These are phyloP conservation scores for Phytophthora melonis DNA, from an alignment of 352 stramenopile genomes.

Conservation along the genomic window DNA sequence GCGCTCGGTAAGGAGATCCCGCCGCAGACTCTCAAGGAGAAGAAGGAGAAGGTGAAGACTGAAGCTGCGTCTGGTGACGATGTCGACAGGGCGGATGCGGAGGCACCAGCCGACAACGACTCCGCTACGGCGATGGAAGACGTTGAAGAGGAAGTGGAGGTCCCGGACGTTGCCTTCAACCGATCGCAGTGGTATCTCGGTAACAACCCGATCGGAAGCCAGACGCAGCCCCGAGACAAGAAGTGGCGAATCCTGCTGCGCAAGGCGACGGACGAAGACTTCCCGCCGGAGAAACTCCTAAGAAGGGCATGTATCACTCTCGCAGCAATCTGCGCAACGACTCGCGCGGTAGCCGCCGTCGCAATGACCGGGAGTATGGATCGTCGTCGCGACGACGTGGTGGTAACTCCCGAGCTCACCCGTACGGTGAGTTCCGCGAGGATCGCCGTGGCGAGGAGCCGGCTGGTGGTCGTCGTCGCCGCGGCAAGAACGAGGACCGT, in stretches of 20 bases:
- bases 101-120: slow-evolving; percentile 26
- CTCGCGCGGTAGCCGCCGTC: slow-evolving; percentile 29
- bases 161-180: slow-evolving; percentile 69
- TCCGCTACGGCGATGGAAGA: slow-evolving; percentile 37
- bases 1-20: slow-evolving; percentile 63
- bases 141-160: slow-evolving; percentile 39
- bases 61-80: slow-evolving; percentile 41
- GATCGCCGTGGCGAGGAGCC: slow-evolving; percentile 41
- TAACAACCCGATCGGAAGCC: slow-evolving; percentile 56
- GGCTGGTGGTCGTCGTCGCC: slow-evolving; percentile 27
- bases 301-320: slow-evolving; percentile 72
- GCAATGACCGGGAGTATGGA: slow-evolving; percentile 40
- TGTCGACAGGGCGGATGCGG: slow-evolving; percentile 64
- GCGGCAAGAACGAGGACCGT: slow-evolving; percentile 33
- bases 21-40: slow-evolving; percentile 49
- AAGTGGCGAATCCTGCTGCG: slow-evolving; percentile 79
- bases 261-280: slow-evolving; percentile 78
- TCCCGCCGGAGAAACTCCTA: slow-evolving; percentile 80
- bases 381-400: slow-evolving; percentile 42
- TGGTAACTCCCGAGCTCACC: slow-evolving; percentile 43
- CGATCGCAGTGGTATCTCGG: slow-evolving; percentile 71
- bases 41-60: slow-evolving; percentile 34
- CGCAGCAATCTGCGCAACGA: slow-evolving; percentile 43
- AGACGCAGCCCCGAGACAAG: slow-evolving; percentile 59
- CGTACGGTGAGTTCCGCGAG: slow-evolving; percentile 51